phyloP scores from a whole-genome alignment of 2,329 filamentous ascomycete species.

The Sporothrix euskadiensis region DNA sequence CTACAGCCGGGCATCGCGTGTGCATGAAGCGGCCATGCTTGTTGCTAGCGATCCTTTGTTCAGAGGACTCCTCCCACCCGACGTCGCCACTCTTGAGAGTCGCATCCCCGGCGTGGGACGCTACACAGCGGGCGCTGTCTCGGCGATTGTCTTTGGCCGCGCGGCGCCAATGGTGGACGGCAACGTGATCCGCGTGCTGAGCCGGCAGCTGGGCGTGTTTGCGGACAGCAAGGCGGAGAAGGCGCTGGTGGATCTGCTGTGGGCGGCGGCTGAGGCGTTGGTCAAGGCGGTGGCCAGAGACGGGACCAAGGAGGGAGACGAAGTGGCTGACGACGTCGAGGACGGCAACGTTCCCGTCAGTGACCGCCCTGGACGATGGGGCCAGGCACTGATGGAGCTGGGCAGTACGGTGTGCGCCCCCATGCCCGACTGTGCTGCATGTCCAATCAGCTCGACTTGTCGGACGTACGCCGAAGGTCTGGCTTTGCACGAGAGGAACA shows the following conservation, averaged over 20 bases:
- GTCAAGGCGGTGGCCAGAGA: constrained; percentile 54
- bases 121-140: constrained; percentile 64
- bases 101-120: constrained; percentile 60
- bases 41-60: constrained; percentile 48
- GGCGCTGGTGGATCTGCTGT: constrained; percentile 53
- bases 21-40: constrained; percentile 57
- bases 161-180: constrained; percentile 64
- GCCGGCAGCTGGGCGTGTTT: constrained; percentile 59
- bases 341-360: constrained; percentile 39
- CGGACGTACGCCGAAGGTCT: constrained; percentile 53
- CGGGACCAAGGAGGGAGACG: constrained; percentile 31
- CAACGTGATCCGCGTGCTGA: constrained; percentile 62
- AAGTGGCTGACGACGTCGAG: constrained; percentile 28
- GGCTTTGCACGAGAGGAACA: constrained; percentile 32
- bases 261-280: constrained; percentile 59
- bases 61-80: constrained; percentile 53
- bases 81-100: constrained; percentile 48
- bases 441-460: constrained; percentile 54
- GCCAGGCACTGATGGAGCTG: constrained; percentile 66
- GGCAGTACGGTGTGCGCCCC: constrained; percentile 64
- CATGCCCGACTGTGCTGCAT: constrained; percentile 56
- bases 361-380: constrained; percentile 60
- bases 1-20: constrained; percentile 63
- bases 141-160: constrained; percentile 62
- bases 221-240: constrained; percentile 60